Evolutionary conservation across 208 protist genomes (phyloP).

Genomic region (Crithidia fasciculata): DNA sequence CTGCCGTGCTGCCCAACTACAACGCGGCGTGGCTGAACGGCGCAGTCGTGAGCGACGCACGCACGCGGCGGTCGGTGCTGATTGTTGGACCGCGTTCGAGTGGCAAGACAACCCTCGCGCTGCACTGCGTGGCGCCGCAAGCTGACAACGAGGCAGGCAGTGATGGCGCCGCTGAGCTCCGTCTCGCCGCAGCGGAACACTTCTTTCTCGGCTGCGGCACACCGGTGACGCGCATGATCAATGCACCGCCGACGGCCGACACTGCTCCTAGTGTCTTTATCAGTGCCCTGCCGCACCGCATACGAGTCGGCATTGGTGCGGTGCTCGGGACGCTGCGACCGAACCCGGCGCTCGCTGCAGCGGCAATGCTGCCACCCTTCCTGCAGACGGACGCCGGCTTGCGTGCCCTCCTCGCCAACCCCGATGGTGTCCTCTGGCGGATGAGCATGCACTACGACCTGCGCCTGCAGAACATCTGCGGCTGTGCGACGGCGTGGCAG

Average conservation of each 20-base stretch:
- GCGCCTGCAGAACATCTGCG: slow-evolving; percentile 46
- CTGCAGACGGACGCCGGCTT: slow-evolving; percentile 21
- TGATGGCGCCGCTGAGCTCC: slow-evolving; percentile 20
- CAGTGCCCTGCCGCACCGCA: slow-evolving; percentile 40
- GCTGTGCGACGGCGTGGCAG: slow-evolving; percentile 29
- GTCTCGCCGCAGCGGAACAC: slow-evolving; percentile 58
- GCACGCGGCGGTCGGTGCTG: slow-evolving; percentile 46
- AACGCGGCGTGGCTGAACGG: slow-evolving; percentile 64
- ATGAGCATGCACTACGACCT: slow-evolving; percentile 51
- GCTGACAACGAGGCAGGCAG: not conserved
- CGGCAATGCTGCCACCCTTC: slow-evolving; percentile 14
- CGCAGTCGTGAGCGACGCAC: slow-evolving; percentile 47
- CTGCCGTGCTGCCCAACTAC: slow-evolving; percentile 43
- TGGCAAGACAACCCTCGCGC: slow-evolving; percentile 81
- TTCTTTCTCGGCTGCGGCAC: slow-evolving; percentile 49
- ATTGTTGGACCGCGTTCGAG: slow-evolving; percentile 56
- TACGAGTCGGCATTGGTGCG: slow-evolving; percentile 62
- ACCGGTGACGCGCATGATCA: slow-evolving; percentile 23
- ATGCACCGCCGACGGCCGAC: not conserved
- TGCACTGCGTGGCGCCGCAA: slow-evolving; percentile 58
- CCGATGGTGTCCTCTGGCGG: slow-evolving; percentile 54
- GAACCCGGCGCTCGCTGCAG: slow-evolving; percentile 48
- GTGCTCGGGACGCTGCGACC: slow-evolving; percentile 67
- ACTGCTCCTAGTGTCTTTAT: slow-evolving; percentile 11
- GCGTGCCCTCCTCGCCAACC: slow-evolving; percentile 48